Conservation (phyloP, 192 early-diverging fungal species). For the Coemansia sp. region DNA sequence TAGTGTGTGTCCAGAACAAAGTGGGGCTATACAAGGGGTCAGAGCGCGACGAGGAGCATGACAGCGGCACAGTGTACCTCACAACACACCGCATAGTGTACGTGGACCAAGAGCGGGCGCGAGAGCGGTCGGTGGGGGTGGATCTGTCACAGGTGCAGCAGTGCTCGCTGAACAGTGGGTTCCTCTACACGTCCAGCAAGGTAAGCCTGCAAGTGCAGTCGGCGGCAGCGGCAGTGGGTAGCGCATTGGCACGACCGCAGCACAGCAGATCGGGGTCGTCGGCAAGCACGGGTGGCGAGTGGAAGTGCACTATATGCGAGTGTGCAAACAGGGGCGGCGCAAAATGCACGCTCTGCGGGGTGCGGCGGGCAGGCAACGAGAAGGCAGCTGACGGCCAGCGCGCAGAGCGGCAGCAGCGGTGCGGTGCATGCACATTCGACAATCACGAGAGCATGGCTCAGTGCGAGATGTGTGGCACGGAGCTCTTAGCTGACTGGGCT, state of each 20-base stretch:
- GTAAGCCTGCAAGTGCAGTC: conserved; percentile 18
- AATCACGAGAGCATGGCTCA: conserved; percentile 75
- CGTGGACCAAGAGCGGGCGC: conserved; percentile 63
- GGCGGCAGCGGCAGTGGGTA: not conserved
- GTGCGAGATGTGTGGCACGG: conserved; percentile 83
- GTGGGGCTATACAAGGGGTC: conserved; percentile 47
- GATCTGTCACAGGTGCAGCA: conserved; percentile 48
- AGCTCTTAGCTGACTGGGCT: conserved; percentile 39
- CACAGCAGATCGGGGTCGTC: not conserved
- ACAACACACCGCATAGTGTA: conserved; percentile 78
- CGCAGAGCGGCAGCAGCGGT: conserved; percentile 38
- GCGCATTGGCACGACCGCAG: not conserved
- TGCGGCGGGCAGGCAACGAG: conserved; percentile 19
- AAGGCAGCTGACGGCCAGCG: not conserved
- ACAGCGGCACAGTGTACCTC: conserved; percentile 71
- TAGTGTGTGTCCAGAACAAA: conserved; percentile 40
- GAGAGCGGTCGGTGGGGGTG: conserved; percentile 56
- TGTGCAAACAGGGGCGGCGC: conserved; percentile 27
- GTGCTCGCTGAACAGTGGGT: conserved; percentile 39
- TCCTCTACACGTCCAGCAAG: conserved; percentile 46
- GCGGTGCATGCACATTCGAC: conserved; percentile 82
- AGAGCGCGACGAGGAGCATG: conserved; percentile 57
- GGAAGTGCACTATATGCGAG: conserved; percentile 49
- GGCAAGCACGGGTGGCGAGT: conserved; percentile 4
- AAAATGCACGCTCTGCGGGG: conserved; percentile 48